Evolutionary conservation across 352 stramenopile genomes (phyloP).

Genomic region (Aphanomyces cochlioides): DNA sequence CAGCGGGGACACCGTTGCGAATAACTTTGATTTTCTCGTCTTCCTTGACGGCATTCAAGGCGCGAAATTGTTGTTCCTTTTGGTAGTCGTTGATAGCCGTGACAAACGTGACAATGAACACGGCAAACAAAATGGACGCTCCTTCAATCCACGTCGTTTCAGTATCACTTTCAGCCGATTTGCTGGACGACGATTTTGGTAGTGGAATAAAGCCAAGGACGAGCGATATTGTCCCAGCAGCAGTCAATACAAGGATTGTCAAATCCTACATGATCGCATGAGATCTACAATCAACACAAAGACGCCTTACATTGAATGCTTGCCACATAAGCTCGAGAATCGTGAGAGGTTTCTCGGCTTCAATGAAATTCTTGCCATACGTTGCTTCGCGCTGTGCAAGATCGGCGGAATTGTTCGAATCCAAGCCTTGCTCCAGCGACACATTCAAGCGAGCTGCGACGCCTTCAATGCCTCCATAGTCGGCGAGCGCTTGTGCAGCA

Average conservation of each 20-base stretch:
- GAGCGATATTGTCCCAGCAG: conserved; percentile 51
- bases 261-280: conserved; percentile 33
- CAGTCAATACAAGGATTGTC: conserved; percentile 69
- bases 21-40: conserved; percentile 37
- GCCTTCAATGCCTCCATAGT: conserved; percentile 53
- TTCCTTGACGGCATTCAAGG: conserved; percentile 35
- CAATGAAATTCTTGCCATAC: conserved; percentile 65
- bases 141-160: conserved; percentile 84
- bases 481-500: conserved; percentile 47
- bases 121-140: conserved; percentile 72
- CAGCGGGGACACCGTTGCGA: conserved; percentile 26
- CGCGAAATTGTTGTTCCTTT: conserved; percentile 48
- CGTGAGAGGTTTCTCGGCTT: conserved; percentile 42
- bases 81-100: conserved; percentile 85
- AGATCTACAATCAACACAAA: not conserved
- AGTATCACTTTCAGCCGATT: not conserved
- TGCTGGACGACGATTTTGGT: conserved; percentile 6
- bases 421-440: conserved; percentile 48
- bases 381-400: conserved; percentile 49
- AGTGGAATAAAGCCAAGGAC: conserved; percentile 38
- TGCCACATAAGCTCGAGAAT: conserved; percentile 82
- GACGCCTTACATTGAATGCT: conserved; percentile 42
- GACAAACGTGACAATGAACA: conserved; percentile 87
- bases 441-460: conserved; percentile 47
- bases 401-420: conserved; percentile 46